Conservation (phyloP, 257 asterid genomes). For the Solanum etuberosum region DNA sequence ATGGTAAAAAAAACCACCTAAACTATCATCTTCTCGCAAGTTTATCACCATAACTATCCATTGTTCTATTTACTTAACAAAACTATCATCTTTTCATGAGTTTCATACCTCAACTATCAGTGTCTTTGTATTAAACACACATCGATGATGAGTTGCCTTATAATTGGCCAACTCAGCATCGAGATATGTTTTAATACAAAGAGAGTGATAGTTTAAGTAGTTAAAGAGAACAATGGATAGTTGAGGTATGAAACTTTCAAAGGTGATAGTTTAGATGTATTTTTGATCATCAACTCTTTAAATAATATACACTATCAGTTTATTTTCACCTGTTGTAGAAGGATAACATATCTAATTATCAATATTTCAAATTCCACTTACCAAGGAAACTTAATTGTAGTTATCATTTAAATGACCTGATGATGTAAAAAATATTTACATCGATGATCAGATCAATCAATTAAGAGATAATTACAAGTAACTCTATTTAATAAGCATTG, state of each 20-base stretch:
- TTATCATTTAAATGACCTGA: not conserved
- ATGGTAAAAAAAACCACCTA: not conserved
- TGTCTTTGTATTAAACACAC: not conserved
- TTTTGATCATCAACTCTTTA: not conserved
- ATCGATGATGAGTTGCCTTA: fast-evolving
- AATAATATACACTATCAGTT: not conserved
- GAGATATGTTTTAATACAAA: not conserved
- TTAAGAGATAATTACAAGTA: not conserved
- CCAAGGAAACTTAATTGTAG: not conserved
- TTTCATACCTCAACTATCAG: not conserved
- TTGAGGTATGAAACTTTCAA: not conserved
- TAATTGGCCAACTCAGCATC: not conserved
- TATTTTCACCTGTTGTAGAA: not conserved
- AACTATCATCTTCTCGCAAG: not conserved
- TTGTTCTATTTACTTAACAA: not conserved
- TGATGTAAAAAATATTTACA: too few species aligned
- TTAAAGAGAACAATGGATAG: not conserved
- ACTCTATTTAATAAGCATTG: not conserved
- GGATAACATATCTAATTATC: not conserved
- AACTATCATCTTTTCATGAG: not conserved
- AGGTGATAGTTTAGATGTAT: not conserved
- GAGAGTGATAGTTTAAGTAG: not conserved
- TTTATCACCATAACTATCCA: not conserved
- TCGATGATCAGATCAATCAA: too few species aligned
- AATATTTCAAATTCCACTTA: not conserved